Base-by-base conservation (phyloP, 495 filamentous ascomycete genomes). In the Annulohypoxylon maeteangense region DNA sequence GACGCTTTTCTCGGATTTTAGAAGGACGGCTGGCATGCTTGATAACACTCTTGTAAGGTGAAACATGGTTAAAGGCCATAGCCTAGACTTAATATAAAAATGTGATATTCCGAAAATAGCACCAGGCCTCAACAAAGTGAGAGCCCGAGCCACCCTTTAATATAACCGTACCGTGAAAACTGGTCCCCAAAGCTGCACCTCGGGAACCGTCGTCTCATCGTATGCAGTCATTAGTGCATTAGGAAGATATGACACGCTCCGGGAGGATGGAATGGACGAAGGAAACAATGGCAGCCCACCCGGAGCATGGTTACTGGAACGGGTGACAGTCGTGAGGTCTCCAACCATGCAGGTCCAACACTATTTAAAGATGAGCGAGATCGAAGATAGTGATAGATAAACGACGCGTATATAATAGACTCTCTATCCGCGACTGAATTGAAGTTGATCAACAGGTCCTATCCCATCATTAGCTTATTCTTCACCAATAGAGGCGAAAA, bases 241-340 rank as follows among this genome's bases (percentile, higher is more conserved):
- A 22, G 32, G 56, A 66, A 18, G 38, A 70, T 51, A 62, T 51
- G 58, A 66, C 48, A 42, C 12, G 36, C 62, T 50, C 62, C 48
- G 71, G 60, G 31, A 65, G 55, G 36, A 65, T 69, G 65, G 61
- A 45, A 73, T 38, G 55, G 22, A 12, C 18, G 47, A 51, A 32
- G 55, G 62, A 42, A 18, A 34, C 14, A 65, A 69, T 59, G 66
- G 66, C n/a, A 38, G 44, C 51, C 51, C 56, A 48, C 48, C 27
- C 65, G 71, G 66, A 54, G 56, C 45, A 34, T 57, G 48, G 44
- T 58, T 65, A 10, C 65, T 68, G 16, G 22, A 67, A 72, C 59
- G 66, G 71, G 65, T 66, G 71, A 67, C 57, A 65, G 61, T 74
- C 61, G 65, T 63, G 63, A 74, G 64, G 70, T 65, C 62, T 47